Evolutionary conservation across 2,329 filamentous ascomycete species (phyloP).

Genomic region (Aspergillus sp.): DNA sequence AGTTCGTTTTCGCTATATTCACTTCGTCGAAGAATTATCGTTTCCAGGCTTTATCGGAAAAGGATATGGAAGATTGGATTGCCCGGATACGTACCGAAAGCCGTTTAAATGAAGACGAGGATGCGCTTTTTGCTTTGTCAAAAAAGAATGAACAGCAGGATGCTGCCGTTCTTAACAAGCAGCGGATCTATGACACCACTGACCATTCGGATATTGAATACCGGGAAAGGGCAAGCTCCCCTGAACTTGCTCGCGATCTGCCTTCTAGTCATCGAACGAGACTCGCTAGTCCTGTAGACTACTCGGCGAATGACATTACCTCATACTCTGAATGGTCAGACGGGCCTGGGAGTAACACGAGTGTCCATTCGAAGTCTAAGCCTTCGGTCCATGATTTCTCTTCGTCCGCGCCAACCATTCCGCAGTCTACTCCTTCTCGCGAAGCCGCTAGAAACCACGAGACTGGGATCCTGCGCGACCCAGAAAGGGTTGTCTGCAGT

Average conservation of each 20-base stretch:
- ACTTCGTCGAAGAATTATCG: constrained; percentile 89
- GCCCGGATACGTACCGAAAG: constrained; percentile 75
- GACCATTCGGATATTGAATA: constrained; percentile 44
- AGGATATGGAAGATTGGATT: constrained; percentile 85
- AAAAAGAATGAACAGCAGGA: constrained; percentile 24
- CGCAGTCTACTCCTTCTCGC: constrained; percentile 40
- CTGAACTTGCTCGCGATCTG: constrained; percentile 32
- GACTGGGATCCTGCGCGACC: constrained; percentile 58
- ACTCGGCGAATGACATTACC: constrained; percentile 66
- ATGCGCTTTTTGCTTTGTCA: constrained; percentile 64
- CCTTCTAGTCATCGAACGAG: constrained; percentile 28
- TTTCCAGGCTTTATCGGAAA: constrained; percentile 70
- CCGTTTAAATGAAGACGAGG: constrained; percentile 83
- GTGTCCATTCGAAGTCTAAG: constrained; percentile 25
- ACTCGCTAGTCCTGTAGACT: constrained; percentile 48
- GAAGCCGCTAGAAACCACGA: constrained; percentile 66
- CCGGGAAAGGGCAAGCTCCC: constrained; percentile 32
- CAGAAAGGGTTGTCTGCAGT: constrained; percentile 90
- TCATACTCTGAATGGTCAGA: constrained; percentile 90
- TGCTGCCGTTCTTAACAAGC: constrained; percentile 24
- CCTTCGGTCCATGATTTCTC: constrained; percentile 30
- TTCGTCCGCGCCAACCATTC: constrained; percentile 27
- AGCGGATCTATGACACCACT: constrained; percentile 38
- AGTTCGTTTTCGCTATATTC: constrained; percentile 89
- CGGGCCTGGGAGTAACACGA: constrained; percentile 29